Percentiles rank a stretch among this genome's conserved stretches.
Conservation (phyloP, 2,329 filamentous ascomycete species). For the Calonectria hawksworthii region DNA sequence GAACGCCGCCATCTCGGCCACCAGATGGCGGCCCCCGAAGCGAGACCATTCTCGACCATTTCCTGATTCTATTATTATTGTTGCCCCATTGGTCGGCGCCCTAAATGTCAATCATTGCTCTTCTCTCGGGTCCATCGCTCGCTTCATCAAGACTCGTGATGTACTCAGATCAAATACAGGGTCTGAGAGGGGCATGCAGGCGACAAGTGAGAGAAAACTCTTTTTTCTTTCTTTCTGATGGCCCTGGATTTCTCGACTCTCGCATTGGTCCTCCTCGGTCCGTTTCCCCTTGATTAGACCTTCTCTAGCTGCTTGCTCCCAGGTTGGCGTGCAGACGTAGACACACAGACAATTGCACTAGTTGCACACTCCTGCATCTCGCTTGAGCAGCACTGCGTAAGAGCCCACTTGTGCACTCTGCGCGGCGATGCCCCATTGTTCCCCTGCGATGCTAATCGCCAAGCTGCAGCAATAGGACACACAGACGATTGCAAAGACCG, state of each 20-base stretch:
- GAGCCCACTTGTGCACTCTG: constrained; percentile 32
- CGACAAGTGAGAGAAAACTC: constrained; percentile 16
- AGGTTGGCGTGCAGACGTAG: constrained; percentile 35
- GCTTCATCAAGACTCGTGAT: constrained; percentile 1
- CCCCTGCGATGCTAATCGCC: constrained; percentile 13
- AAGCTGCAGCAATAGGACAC: constrained; percentile 20
- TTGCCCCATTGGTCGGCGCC: background rate
- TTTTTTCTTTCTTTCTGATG: background rate
- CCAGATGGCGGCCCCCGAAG: background rate
- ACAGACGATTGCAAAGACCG: constrained; percentile 11
- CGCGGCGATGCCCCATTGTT: constrained; percentile 28
- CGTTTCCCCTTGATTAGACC: constrained; percentile 29
- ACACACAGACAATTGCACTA: constrained; percentile 34
- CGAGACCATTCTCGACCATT: constrained; percentile 24
- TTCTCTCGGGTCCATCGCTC: background rate
- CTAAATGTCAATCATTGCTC: constrained; percentile 5
- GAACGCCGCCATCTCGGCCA: constrained; percentile 15
- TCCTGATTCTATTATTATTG: constrained; percentile 9
- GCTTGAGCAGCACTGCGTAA: constrained; percentile 40
- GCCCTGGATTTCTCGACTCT: constrained; percentile 27
- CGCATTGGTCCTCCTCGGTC: constrained; percentile 27
- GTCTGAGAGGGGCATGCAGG: constrained; percentile 18
- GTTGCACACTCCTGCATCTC: constrained; percentile 45
- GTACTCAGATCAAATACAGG: background rate
- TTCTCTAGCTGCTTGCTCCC: constrained; percentile 41